A percentile compares a stretch with the other conserved stretches of the same genome.
phyloP scores from a whole-genome alignment of 495 filamentous ascomycete species.

The Penicillium argentinense region DNA sequence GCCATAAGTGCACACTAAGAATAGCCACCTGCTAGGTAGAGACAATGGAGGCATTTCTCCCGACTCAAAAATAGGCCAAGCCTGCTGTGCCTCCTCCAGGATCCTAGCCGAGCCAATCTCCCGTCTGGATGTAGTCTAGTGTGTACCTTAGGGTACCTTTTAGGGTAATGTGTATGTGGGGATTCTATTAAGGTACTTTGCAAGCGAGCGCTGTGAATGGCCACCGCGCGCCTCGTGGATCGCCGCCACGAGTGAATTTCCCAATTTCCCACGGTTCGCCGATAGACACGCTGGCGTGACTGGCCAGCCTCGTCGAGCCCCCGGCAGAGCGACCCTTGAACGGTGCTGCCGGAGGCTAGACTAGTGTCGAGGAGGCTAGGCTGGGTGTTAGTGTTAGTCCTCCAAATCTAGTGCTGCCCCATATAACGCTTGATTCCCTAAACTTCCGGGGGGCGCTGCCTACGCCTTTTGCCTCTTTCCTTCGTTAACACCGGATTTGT shows the following conservation, averaged over 20 bases:
- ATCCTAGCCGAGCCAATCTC: no score
- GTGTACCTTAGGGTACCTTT: no score
- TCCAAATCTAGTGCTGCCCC: not conserved
- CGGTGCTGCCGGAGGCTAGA: no score
- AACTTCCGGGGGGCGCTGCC: slow-evolving; percentile 1
- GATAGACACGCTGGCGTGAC: no score
- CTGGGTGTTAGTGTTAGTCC: not conserved
- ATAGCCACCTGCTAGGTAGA: no score
- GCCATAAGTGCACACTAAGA: no score
- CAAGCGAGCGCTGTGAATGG: slow-evolving; percentile 10
- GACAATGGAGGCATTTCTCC: no score
- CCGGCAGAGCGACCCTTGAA: no score
- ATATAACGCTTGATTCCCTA: slow-evolving; percentile 1
- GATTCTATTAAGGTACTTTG: slow-evolving; percentile 1
- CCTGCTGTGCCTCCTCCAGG: no score
- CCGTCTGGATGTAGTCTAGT: no score
- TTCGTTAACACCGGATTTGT: slow-evolving; percentile 1
- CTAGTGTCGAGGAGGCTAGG: no score
- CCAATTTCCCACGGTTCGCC: not conserved
- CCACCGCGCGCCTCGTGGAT: slow-evolving; percentile 10
- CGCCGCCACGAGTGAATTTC: slow-evolving; percentile 5
- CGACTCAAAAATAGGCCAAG: no score
- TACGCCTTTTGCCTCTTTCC: slow-evolving; percentile 7
- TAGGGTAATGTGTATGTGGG: slow-evolving; percentile 9
- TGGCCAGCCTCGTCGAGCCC: not conserved